Conservation (phyloP, 148 eudicot species). For the Beta vulgaris region DNA sequence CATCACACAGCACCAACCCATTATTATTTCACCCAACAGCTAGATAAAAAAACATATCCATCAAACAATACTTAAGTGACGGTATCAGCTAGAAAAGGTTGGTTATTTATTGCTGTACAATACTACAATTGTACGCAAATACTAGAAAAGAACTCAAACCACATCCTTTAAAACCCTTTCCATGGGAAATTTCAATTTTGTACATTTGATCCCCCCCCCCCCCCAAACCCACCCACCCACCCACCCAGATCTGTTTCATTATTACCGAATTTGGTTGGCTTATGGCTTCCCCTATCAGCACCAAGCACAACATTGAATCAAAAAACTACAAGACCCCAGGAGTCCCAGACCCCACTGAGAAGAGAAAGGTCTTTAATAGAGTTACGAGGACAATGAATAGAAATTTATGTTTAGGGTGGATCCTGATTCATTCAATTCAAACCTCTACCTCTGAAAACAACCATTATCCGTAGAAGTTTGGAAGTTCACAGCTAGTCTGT, state of each 20-base stretch:
- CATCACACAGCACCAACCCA: constrained; percentile 8
- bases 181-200: background rate
- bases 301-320: background rate
- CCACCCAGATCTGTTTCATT: background rate
- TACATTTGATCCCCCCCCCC: background rate
- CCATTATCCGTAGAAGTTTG: background rate
- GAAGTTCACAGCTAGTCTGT: background rate
- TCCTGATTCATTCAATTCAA: background rate
- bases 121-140: background rate
- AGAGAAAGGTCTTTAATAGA: background rate
- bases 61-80: background rate
- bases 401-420: background rate
- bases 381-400: background rate
- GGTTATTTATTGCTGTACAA: background rate
- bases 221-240: background rate
- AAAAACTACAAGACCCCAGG: background rate
- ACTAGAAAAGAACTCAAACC: background rate
- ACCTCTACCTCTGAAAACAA: background rate
- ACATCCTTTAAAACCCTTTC: background rate
- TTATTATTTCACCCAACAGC: background rate
- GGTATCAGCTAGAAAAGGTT: background rate
- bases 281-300: constrained; percentile 1
- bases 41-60: background rate
- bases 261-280: background rate
- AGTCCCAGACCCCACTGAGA: no score